phyloP scores from a whole-genome alignment of 768 basidiomycete genomes.

The Phanerodontia chrysosporium region DNA sequence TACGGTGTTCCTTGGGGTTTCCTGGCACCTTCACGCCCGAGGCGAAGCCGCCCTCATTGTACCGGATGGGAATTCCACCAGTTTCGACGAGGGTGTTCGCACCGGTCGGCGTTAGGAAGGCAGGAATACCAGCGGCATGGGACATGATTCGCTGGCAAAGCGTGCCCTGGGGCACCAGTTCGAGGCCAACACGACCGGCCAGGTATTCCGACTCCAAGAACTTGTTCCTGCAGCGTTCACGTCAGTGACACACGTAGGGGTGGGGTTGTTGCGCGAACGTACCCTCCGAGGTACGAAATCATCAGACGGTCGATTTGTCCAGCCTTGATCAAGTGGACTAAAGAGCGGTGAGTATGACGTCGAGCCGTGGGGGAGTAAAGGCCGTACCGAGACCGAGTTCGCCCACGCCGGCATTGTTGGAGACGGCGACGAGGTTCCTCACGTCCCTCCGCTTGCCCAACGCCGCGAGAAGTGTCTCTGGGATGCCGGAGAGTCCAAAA shows the following conservation, averaged over 20 bases:
- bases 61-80: constrained; percentile 72
- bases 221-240: constrained; percentile 56
- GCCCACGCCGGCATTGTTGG: constrained; percentile 76
- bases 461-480: constrained; percentile 84
- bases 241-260: background rate
- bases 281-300: constrained; percentile 86
- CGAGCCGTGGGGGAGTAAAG: background rate
- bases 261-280: constrained; percentile 15
- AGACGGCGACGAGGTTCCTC: constrained; percentile 68
- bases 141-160: constrained; percentile 83
- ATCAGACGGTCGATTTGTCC: constrained; percentile 77
- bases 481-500: constrained; percentile 84
- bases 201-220: constrained; percentile 77
- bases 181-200: constrained; percentile 72
- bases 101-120: constrained; percentile 89
- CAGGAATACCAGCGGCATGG: constrained; percentile 87
- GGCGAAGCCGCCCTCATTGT: constrained; percentile 65
- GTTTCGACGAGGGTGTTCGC: constrained; percentile 79
- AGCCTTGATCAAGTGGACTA: constrained; percentile 62
- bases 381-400: constrained; percentile 63
- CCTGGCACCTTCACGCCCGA: constrained; percentile 68
- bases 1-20: constrained; percentile 66
- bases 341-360: background rate
- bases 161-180: constrained; percentile 90
- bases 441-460: constrained; percentile 70